Evolutionary conservation across 345 rosid genomes (phyloP).

Genomic region (Durio zibethinus): DNA sequence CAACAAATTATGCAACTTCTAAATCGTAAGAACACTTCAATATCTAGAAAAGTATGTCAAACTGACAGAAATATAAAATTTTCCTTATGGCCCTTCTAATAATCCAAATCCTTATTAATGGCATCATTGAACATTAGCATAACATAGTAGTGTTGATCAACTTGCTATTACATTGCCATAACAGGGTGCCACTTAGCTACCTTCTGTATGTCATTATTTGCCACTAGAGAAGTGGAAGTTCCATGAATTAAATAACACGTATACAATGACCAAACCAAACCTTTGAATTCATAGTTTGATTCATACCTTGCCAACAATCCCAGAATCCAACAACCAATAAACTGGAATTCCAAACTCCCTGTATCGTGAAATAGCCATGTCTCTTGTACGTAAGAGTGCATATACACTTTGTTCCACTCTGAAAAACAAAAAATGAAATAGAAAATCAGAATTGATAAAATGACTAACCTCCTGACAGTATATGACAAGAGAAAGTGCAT

Average conservation of each 20-base stretch:
- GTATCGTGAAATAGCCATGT: constrained; percentile 86
- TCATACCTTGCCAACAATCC: constrained; percentile 92
- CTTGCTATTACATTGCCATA: background rate
- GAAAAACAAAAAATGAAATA: constrained; percentile 8
- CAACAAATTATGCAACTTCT: background rate
- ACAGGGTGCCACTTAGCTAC: background rate
- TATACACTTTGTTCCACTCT: constrained; percentile 92
- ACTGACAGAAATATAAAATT: background rate
- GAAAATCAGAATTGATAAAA: background rate
- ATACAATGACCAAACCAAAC: background rate
- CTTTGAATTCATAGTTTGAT: background rate
- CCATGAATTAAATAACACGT: background rate
- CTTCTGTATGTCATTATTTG: background rate
- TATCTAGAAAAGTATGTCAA: background rate
- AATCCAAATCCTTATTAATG: background rate
- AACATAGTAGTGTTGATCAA: background rate
- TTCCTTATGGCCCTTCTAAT: background rate
- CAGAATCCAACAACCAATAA: constrained; percentile 80
- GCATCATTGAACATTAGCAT: background rate
- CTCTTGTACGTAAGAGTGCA: constrained; percentile 89
- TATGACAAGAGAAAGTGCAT: background rate
- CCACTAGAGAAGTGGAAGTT: background rate
- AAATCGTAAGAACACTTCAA: background rate
- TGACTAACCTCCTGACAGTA: background rate
- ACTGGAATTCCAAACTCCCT: constrained; percentile 86